These are phyloP conservation scores for Aspergillus novofumigatus DNA, from an alignment of 2,329 filamentous ascomycete species.

Conservation along the genomic window DNA sequence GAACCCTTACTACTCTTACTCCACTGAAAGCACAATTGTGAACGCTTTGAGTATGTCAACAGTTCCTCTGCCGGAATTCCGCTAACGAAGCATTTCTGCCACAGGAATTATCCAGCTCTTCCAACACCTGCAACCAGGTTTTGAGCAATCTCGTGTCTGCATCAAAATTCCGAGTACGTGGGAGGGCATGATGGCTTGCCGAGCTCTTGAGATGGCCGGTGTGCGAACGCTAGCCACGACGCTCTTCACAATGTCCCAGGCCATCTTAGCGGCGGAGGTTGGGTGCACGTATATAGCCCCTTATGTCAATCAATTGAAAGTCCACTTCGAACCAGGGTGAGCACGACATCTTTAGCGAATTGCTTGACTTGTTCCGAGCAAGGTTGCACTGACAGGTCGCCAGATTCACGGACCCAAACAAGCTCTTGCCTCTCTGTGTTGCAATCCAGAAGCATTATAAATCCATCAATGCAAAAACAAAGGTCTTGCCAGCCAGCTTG, in stretches of 20 bases:
- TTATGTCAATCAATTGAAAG: slow-evolving; percentile 61
- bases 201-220: slow-evolving; percentile 48
- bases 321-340: slow-evolving; percentile 51
- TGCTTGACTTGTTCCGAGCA: neutral
- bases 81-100: neutral
- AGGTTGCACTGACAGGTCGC: neutral
- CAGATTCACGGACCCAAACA: slow-evolving; percentile 25
- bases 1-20: slow-evolving; percentile 55
- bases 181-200: slow-evolving; percentile 60
- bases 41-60: slow-evolving; percentile 48
- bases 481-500: slow-evolving; percentile 55
- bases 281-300: slow-evolving; percentile 61
- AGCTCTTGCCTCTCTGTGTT: slow-evolving; percentile 47
- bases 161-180: slow-evolving; percentile 63
- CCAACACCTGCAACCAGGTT: slow-evolving; percentile 39
- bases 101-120: slow-evolving; percentile 51
- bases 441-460: slow-evolving; percentile 53
- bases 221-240: slow-evolving; percentile 61
- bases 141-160: slow-evolving; percentile 50
- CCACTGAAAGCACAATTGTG: slow-evolving; percentile 45
- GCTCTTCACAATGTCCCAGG: slow-evolving; percentile 60
- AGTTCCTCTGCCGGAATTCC: neutral
- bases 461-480: slow-evolving; percentile 39
- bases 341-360: neutral
- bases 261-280: slow-evolving; percentile 53